These are phyloP conservation scores for Spiromastix sp. DNA, from an alignment of 2,329 filamentous ascomycete genomes.

Conservation along the genomic window DNA sequence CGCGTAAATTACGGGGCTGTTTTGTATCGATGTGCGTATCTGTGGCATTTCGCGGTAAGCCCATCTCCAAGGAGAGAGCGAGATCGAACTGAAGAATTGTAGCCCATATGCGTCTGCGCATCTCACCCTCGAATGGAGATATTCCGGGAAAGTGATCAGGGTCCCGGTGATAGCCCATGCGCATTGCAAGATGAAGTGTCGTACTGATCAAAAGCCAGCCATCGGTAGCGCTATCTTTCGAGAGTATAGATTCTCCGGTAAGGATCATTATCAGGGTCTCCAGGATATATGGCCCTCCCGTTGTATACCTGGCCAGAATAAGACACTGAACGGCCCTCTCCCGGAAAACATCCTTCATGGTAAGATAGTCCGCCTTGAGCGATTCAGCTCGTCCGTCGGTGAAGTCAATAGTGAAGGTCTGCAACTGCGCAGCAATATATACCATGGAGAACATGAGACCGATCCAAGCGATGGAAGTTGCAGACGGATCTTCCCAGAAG, in stretches of 20 bases:
- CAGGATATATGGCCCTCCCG: constrained; percentile 40
- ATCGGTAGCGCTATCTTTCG: constrained; percentile 43
- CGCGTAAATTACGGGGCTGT: constrained; percentile 49
- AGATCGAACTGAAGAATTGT: constrained; percentile 46
- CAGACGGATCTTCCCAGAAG: constrained; percentile 33
- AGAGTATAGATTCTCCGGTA: constrained; percentile 43
- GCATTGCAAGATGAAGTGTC: constrained; percentile 49
- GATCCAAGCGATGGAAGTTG: constrained; percentile 33
- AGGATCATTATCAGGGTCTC: constrained; percentile 48
- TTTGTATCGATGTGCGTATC: constrained; percentile 50
- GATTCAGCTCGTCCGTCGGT: no score
- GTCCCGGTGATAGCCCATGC: constrained; percentile 53
- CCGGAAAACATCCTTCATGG: constrained; percentile 12
- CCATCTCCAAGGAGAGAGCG: constrained; percentile 53
- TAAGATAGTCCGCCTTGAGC: background rate
- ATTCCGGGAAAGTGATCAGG: constrained; percentile 44
- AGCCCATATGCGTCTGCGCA: constrained; percentile 34
- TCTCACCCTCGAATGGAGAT: constrained; percentile 47
- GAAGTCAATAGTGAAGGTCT: background rate
- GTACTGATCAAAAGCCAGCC: constrained; percentile 45
- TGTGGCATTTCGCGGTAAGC: constrained; percentile 51
- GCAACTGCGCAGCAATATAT: constrained; percentile 12
- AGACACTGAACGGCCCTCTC: constrained; percentile 42
- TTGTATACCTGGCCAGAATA: constrained; percentile 43
- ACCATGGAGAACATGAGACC: constrained; percentile 34